Conservation (phyloP, 257 asterid species). For the Gentiana macrophylla region DNA sequence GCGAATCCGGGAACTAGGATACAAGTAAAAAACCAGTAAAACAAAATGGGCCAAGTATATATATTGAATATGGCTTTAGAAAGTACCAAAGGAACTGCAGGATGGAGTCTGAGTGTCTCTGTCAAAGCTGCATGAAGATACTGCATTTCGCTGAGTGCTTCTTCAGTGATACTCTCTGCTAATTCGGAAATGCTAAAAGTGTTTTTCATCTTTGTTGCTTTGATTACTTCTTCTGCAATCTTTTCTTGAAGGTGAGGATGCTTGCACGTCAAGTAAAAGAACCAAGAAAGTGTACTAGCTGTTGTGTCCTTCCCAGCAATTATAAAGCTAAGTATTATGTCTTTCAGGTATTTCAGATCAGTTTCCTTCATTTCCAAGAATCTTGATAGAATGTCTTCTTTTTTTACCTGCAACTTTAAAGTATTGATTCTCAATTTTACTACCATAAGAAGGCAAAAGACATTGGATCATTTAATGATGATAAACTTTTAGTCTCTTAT, state of each 20-base stretch:
- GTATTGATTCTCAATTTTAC: too few relatives aligned
- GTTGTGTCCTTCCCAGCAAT: slow-evolving; percentile 74
- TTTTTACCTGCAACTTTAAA: slow-evolving; percentile 21
- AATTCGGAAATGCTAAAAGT: slow-evolving; percentile 24
- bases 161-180: slow-evolving; percentile 37
- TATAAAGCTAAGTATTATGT: slow-evolving; percentile 59
- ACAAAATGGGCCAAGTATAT: too few relatives aligned
- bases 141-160: slow-evolving; percentile 49
- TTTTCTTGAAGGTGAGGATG: slow-evolving; percentile 42
- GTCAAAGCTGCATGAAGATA: slow-evolving; percentile 54
- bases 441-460: too few relatives aligned
- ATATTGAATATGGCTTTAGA: too few relatives aligned
- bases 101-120: slow-evolving; percentile 60
- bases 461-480: too few relatives aligned
- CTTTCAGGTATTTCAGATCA: slow-evolving; percentile 52
- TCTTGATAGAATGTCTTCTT: slow-evolving; percentile 51
- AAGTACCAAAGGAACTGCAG: slow-evolving; percentile 48
- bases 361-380: slow-evolving; percentile 46
- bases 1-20: too few relatives aligned
- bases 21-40: too few relatives aligned
- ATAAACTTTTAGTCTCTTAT: too few relatives aligned
- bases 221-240: slow-evolving; percentile 30
- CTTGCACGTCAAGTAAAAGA: slow-evolving; percentile 60
- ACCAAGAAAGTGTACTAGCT: slow-evolving; percentile 63
- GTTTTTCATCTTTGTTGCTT: slow-evolving; percentile 21